A percentile compares a stretch with the other conserved stretches of the same genome.
These are phyloP conservation scores for Endotrypanum monterogeii DNA, from an alignment of 208 protist genomes.

Conservation along the genomic window DNA sequence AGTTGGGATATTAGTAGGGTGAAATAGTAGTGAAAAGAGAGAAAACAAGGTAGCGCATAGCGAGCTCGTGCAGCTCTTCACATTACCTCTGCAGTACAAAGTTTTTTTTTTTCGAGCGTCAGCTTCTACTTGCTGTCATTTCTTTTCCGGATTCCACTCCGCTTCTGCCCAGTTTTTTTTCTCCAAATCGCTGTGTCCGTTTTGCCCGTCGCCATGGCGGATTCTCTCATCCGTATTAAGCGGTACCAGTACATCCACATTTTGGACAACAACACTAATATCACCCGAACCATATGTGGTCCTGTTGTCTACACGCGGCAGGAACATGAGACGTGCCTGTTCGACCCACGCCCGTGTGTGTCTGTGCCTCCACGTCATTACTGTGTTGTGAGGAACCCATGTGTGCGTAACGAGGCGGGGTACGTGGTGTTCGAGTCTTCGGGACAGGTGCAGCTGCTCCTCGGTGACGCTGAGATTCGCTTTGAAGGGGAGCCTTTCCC, in stretches of 20 bases:
- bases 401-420: constrained; percentile 43
- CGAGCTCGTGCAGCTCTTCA: background rate
- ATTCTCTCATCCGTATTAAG: constrained; percentile 89
- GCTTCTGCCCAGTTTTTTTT: background rate
- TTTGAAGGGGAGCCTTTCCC: constrained; percentile 92
- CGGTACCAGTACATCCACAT: constrained; percentile 94
- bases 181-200: background rate
- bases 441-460: constrained; percentile 82
- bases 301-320: constrained; percentile 92
- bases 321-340: constrained; percentile 92
- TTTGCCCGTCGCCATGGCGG: background rate
- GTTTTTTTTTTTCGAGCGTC: background rate
- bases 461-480: constrained; percentile 94
- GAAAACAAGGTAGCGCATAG: background rate
- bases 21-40: background rate
- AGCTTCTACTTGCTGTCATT: background rate
- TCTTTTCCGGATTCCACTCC: background rate
- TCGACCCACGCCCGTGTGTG: constrained; percentile 78
- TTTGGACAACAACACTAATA: constrained; percentile 95
- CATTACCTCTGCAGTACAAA: background rate
- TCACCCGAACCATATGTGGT: constrained; percentile 80
- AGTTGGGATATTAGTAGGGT: too few species aligned
- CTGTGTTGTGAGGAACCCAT: constrained; percentile 77
- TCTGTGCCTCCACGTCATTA: constrained; percentile 70
- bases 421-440: constrained; percentile 48